phyloP scores from a whole-genome alignment of 768 basidiomycete genomes.

The Leccinum subtestaceum region DNA sequence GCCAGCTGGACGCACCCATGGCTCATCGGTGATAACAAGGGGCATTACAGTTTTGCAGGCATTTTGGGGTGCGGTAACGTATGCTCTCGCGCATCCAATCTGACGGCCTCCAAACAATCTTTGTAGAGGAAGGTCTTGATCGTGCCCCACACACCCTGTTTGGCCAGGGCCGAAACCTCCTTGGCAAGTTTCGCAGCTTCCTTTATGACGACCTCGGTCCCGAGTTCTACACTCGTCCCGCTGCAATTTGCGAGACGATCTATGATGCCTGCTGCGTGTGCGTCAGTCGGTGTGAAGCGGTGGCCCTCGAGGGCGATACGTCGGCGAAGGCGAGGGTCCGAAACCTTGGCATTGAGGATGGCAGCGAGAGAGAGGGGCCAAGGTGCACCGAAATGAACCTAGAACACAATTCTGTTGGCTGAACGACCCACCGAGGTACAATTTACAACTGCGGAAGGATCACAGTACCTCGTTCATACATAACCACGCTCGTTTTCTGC shows the following conservation, averaged over 20 bases:
- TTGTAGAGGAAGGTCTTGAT: constrained; percentile 66
- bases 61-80: constrained; percentile 1
- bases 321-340: constrained; percentile 55
- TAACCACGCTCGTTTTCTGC: constrained; percentile 73
- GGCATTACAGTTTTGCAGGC: constrained; percentile 17
- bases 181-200: constrained; percentile 66
- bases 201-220: constrained; percentile 56
- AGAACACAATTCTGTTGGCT: constrained; percentile 1
- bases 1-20: constrained; percentile 6
- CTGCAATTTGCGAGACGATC: constrained; percentile 50
- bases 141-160: constrained; percentile 65
- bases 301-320: constrained; percentile 80
- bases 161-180: constrained; percentile 47
- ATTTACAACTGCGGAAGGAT: not conserved
- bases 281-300: constrained; percentile 72
- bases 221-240: constrained; percentile 46
- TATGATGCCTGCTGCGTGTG: constrained; percentile 60
- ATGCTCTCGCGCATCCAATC: constrained; percentile 17
- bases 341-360: constrained; percentile 62
- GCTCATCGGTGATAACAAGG: not conserved
- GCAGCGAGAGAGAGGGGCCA: constrained; percentile 73
- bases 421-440: not conserved
- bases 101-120: constrained; percentile 46
- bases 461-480: constrained; percentile 85
- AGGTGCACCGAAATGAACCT: constrained; percentile 81